Percentiles rank a stretch among this genome's conserved stretches.
Conservation (phyloP, 768 basidiomycete genomes). For the Leccinum disarticulatum region DNA sequence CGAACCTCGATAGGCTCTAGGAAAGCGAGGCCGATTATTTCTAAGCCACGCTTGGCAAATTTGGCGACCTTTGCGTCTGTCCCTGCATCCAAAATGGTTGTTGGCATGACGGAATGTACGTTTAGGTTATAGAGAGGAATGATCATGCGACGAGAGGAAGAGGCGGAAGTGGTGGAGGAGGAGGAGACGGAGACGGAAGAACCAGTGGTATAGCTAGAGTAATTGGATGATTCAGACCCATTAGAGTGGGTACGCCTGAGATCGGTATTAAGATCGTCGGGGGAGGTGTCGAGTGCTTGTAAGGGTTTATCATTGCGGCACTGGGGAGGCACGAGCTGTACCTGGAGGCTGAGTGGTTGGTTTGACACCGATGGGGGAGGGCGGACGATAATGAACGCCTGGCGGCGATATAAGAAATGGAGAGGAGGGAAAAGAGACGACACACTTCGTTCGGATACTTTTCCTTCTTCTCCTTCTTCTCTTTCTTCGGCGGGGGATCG, state of each 20-base stretch:
- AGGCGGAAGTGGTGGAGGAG: constrained; percentile 42
- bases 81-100: constrained; percentile 83
- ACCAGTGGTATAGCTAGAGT: constrained; percentile 51
- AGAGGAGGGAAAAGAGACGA: constrained; percentile 6
- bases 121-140: constrained; percentile 86
- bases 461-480: constrained; percentile 36
- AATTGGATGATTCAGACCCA: constrained; percentile 49
- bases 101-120: constrained; percentile 85
- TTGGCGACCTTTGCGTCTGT: constrained; percentile 85
- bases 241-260: constrained; percentile 37
- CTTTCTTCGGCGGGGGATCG: constrained; percentile 45
- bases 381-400: constrained; percentile 92
- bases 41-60: constrained; percentile 70
- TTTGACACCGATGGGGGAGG: constrained; percentile 85
- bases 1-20: constrained; percentile 82
- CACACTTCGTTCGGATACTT: constrained; percentile 49
- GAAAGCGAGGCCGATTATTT: constrained; percentile 74
- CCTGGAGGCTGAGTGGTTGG: constrained; percentile 87
- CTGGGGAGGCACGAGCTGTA: constrained; percentile 78
- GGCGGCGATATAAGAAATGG: constrained; percentile 11
- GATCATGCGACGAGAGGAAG: constrained; percentile 64
- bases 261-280: constrained; percentile 30
- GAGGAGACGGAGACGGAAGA: constrained; percentile 42
- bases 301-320: constrained; percentile 42
- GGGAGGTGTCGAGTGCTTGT: constrained; percentile 45